Base-by-base conservation (phyloP, 768 basidiomycete genomes). In the Termitomyces eurrhizus region DNA sequence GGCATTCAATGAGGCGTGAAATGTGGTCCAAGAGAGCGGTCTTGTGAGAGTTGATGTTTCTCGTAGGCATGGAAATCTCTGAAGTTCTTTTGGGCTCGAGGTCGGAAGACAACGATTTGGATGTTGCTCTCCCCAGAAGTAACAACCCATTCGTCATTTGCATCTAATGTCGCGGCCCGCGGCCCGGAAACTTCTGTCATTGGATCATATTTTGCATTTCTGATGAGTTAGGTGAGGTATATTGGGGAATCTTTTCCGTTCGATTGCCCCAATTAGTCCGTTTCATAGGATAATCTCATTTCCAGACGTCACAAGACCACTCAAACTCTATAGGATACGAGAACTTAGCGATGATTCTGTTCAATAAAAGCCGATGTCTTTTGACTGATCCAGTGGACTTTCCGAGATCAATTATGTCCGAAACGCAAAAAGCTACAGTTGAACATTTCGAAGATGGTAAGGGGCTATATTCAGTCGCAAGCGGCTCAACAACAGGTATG, bases 1-100 rank as follows among this genome's bases (percentile, higher is more conserved):
- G 70, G 55, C 77, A 78, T 50, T 77, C 56, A 59, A 80, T 76
- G 39, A 81, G 67, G 32, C 66, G 73, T 6, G 65, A 62, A 48
- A 80, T 78, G 29, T 73, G 67, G 50, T 66, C 62, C 56, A 70
- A 58, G 26, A 70, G 65, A 33, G 56, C 41, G 8, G 61, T 60
- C 62, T 75, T 77, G 45, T 59, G 63, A 11, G 69, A 70, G 57
- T 77, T 72, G n/a, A 67, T 62, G 61, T 71, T 73, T 53, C 70
- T 68, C 50, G 66, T 53, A 46, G 75, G 73, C 75, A 77, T 75
- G 49, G 39, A 18, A 21, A 55, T 42, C 2, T 39, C 32, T 24
- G 24, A 32, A 46, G n/a, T 32, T 24, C 61, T 62, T 11, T 6
- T 12, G 26, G 14, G 18, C 41, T 39, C 32, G 39, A 29, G 39